These are phyloP conservation scores for Tillandsia leiboldiana DNA, from an alignment of 176 grass and related monocot genomes.

Conservation along the genomic window DNA sequence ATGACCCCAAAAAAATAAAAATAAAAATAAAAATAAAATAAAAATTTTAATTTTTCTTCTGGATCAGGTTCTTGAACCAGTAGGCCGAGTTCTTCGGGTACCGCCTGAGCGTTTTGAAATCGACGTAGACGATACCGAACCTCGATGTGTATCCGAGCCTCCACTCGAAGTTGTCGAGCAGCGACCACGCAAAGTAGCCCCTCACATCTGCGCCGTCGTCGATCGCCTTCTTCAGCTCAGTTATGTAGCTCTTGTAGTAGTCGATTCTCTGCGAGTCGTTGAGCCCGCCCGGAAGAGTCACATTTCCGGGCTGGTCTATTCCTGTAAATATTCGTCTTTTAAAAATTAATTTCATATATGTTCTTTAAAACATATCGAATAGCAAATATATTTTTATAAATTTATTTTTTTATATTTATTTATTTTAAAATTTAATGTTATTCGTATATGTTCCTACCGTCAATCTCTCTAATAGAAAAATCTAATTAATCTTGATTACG, in stretches of 20 bases:
- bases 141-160: slow-evolving; percentile 79
- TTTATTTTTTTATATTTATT: no score
- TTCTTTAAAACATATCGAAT: no score
- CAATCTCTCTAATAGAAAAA: no score
- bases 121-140: slow-evolving; percentile 76
- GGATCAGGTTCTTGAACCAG: slow-evolving; percentile 73
- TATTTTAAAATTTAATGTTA: no score
- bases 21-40: no score
- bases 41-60: slow-evolving; percentile 19
- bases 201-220: slow-evolving; percentile 61
- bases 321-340: slow-evolving; percentile 21
- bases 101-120: slow-evolving; percentile 54
- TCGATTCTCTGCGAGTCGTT: slow-evolving; percentile 56
- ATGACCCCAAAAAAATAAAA: no score
- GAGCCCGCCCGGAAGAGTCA: slow-evolving; percentile 52
- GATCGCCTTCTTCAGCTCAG: slow-evolving; percentile 74
- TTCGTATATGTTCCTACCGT: no score
- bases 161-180: slow-evolving; percentile 97
- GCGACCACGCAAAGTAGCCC: slow-evolving; percentile 84
- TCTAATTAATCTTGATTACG: no score
- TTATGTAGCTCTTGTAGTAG: slow-evolving; percentile 72
- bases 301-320: slow-evolving; percentile 79
- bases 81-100: slow-evolving; percentile 88
- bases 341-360: no score
- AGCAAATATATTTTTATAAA: no score